Percentiles rank a stretch among this genome's conserved stretches.
These are phyloP conservation scores for Vitis hybrid DNA, from an alignment of 177 flowering plant species.

Conservation along the genomic window DNA sequence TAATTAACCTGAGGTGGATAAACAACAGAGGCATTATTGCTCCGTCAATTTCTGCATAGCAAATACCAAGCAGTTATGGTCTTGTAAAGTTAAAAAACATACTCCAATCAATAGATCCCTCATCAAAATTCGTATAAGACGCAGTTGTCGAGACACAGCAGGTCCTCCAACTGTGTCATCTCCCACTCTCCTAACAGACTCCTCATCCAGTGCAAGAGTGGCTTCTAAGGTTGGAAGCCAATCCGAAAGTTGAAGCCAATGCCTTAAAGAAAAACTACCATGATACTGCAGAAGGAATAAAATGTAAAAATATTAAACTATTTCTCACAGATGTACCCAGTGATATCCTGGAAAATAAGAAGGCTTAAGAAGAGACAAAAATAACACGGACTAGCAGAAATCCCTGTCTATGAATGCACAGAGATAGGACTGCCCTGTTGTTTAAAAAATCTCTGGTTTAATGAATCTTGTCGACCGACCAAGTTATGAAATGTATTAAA, in stretches of 20 bases:
- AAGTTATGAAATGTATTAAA: too few relatives aligned
- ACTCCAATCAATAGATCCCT: slow-evolving; percentile 98
- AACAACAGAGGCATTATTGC: slow-evolving; percentile 1
- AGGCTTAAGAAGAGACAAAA: too few relatives aligned
- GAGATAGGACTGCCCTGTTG: too few relatives aligned
- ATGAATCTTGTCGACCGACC: too few relatives aligned
- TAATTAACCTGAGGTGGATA: slow-evolving; percentile 76
- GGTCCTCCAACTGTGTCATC: slow-evolving; percentile 95
- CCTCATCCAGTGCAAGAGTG: slow-evolving; percentile 91
- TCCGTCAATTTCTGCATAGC: background rate
- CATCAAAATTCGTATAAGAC: slow-evolving; percentile 83
- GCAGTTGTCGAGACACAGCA: slow-evolving; percentile 71
- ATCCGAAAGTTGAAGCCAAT: slow-evolving; percentile 94
- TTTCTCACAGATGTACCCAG: too few relatives aligned
- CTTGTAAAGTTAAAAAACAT: slow-evolving; percentile 22
- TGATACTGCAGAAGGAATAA: slow-evolving; percentile 67
- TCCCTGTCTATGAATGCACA: too few relatives aligned
- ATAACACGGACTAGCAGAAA: too few relatives aligned
- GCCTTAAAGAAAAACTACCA: slow-evolving; percentile 92
- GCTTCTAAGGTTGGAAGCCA: slow-evolving; percentile 99
- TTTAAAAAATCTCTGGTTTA: too few relatives aligned
- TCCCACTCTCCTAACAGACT: slow-evolving; percentile 81
- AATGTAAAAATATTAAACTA: background rate
- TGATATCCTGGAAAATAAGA: too few relatives aligned
- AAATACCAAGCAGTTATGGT: background rate